Evolutionary conservation across 2,329 filamentous ascomycete genomes (phyloP), one percentile per base, ranked within the genome.

Genomic region (Westerdykella ornata): DNA sequence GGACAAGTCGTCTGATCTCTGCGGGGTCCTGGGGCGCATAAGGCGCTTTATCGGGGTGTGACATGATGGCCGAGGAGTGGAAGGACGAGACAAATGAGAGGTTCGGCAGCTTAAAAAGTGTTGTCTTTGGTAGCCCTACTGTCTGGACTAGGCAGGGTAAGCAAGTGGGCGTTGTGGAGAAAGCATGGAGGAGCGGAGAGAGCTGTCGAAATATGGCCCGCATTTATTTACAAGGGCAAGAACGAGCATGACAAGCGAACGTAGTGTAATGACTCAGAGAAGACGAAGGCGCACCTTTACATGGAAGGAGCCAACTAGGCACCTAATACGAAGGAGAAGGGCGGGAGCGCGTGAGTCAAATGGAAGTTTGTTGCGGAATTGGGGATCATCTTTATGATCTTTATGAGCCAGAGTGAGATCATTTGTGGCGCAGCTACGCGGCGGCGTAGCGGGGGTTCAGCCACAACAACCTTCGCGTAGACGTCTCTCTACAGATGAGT

Each of bases 11-110:
- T 3, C 77, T 69, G 42, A 92, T 76, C 54, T 85, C 76, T 36
- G 81, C 72, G 8, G 74, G 70, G 60, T 94, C 78, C 67, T 96
- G 90, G 3, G 76, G 65, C 46, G 72, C 68, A 61, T 81, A 84
- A 2, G 85, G 86, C 17, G 75, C 71, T 44, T 68, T 67, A 42
- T 71, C 60, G 28, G 65, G 66, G 43, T 72, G 65, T 48, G 74
- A 75, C 78, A 82, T 82, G 52, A 30, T 47, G 20, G 53, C 44
- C 13, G 46, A 41, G 35, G 48, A 32, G 51, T 51, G 39, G 35
- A 49, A 34, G 39, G 22, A 14, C 18, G 39, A 38, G 41, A 22
- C 5, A 37, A 26, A 15, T 13, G 33, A 18, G 30, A 17, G 22
- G 15, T 26, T 19, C 9, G 33, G 19, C 20, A 14, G 26, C 11